Base-by-base conservation (phyloP, 139 green algal genomes). In the Axilococcus clingmanii region DNA sequence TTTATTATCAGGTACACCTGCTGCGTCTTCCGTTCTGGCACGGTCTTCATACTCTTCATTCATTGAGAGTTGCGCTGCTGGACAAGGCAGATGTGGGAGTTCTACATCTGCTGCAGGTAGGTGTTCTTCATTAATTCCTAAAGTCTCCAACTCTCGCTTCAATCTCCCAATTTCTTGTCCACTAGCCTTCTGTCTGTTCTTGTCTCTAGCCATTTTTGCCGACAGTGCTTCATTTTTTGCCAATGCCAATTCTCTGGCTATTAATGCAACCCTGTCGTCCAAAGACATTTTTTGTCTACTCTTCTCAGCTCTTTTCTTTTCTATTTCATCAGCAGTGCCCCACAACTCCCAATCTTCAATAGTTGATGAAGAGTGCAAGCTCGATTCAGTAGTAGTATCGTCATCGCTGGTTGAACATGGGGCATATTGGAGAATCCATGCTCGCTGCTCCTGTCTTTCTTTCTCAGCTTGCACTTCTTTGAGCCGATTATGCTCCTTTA, bases 261-360 rank as follows among this genome's bases (percentile, higher is more conserved):
- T 56, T 37, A 68, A 63, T n/a, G 15, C 22, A 27, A 58, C 31
- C 15, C 55, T 49, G 17, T 65, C 34, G 37, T 75, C 62, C 0
- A 37, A 51, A 5, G 64, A 62, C 34, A 76, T 38, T 22, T 28
- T 23, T 20, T 56, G 45, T 11, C 69, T 54, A 24, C 19, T 14
- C n/a, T 62, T 65, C 51, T 80, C 66, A 3, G 59, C 59, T 23
- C 56, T 55, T 15, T 63, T 45, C 24, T 61, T 32, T 50, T 77
- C 66, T 11, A 88, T 68, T 61, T 91, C 82, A 11, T 69, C 45
- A 2, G 76, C 75, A 47, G 93, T 85, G 2, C 65, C 81, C 78
- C 79, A 93, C 46, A 94, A 5, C 69, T 94, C 79, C 80, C 78
- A 93, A 57, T 89, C 78, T 31, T 89, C 84, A 14, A 82, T 66